Conservation (phyloP, 768 basidiomycete genomes). For the Mycena maculata region DNA sequence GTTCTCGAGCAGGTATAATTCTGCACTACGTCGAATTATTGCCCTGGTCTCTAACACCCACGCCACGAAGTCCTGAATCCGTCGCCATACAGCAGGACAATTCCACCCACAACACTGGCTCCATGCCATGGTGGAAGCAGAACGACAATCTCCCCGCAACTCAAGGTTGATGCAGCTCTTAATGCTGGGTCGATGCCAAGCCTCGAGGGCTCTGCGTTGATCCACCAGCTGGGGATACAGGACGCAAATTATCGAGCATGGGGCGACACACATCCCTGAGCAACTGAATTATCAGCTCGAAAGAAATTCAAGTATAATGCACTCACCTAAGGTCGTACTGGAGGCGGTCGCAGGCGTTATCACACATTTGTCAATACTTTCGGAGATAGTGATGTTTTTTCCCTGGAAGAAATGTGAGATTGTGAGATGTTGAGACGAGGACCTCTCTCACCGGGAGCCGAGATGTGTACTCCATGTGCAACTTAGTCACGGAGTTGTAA, state of each 20-base stretch:
- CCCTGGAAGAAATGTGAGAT: neutral
- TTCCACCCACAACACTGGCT: neutral
- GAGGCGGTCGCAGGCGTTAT: neutral
- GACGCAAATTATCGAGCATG: neutral
- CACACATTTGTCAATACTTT: neutral
- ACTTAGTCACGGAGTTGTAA: neutral
- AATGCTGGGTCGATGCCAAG: neutral
- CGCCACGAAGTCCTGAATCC: neutral
- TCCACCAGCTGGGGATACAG: neutral
- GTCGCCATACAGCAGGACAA: neutral
- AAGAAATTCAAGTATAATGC: neutral
- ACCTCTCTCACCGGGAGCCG: neutral
- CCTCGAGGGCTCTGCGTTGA: neutral
- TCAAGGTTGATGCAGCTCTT: neutral
- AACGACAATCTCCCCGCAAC: neutral
- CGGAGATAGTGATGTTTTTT: neutral
- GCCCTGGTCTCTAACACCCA: no score
- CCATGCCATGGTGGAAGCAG: neutral
- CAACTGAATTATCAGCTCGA: neutral
- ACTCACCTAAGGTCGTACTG: neutral
- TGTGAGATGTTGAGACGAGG: neutral
- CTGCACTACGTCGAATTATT: no score
- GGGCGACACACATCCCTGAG: neutral
- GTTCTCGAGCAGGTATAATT: no score
- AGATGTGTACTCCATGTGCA: neutral